Evolutionary conservation across 495 filamentous ascomycete species (phyloP).

Genomic region (Podospora pseudopauciseta): DNA sequence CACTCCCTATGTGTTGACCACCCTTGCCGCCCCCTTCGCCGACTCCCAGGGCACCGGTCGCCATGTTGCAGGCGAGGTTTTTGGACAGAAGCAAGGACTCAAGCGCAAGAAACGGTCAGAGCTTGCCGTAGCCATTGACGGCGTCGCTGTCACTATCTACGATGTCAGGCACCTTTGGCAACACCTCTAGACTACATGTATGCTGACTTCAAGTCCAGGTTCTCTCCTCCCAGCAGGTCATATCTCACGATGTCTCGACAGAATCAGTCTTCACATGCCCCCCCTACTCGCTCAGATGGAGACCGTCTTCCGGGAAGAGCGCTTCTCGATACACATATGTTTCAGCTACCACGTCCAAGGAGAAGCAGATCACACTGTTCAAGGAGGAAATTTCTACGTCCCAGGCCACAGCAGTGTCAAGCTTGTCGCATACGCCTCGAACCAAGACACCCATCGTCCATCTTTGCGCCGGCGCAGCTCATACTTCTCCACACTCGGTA

Average conservation of each 20-base stretch:
- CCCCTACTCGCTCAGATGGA: conserved; percentile 68
- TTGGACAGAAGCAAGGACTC: conserved; percentile 59
- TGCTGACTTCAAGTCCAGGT: conserved; percentile 51
- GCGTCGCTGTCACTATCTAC: conserved; percentile 88
- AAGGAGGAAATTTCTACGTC: conserved; percentile 61
- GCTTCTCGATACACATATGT: conserved; percentile 70
- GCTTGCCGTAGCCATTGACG: conserved; percentile 80
- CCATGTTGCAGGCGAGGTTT: conserved; percentile 66
- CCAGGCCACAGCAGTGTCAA: conserved; percentile 48
- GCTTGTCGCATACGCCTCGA: conserved; percentile 18
- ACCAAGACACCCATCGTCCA: conserved; percentile 29
- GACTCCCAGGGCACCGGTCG: conserved; percentile 48
- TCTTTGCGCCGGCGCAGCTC: conserved; percentile 28
- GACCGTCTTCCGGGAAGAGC: conserved; percentile 47
- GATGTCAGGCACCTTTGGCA: conserved; percentile 57
- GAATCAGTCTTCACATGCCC: conserved; percentile 74
- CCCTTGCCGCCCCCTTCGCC: conserved; percentile 63
- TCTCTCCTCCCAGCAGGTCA: conserved; percentile 71
- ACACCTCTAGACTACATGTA: background rate
- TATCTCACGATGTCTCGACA: conserved; percentile 81
- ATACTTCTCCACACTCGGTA: conserved; percentile 12
- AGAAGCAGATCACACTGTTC: conserved; percentile 48
- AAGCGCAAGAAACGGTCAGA: conserved; percentile 85
- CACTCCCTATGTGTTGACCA: conserved; percentile 59
- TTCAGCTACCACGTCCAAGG: conserved; percentile 30